Evolutionary conservation across 768 basidiomycete genomes (phyloP).

Genomic region (Russula sp.): DNA sequence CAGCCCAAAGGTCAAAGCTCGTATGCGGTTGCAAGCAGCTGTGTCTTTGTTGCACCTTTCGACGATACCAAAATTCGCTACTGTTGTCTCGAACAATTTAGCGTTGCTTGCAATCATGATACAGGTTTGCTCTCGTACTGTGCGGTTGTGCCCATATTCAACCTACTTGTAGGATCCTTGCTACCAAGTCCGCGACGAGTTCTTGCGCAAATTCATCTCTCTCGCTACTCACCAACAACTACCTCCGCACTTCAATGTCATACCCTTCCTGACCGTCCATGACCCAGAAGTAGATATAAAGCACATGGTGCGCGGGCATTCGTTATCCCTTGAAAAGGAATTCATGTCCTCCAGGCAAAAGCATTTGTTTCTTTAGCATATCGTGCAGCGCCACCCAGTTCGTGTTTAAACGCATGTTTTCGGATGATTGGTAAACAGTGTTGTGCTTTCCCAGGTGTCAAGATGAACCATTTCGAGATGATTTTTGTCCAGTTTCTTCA

Average conservation of each 20-base stretch:
- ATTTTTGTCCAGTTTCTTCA: conserved; percentile 85
- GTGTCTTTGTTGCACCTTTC: conserved; percentile 77
- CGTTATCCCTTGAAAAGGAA: not conserved
- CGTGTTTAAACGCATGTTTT: conserved; percentile 1
- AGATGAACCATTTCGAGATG: conserved; percentile 70
- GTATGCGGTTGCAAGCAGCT: conserved; percentile 81
- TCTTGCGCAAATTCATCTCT: conserved; percentile 69
- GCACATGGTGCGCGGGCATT: conserved; percentile 47
- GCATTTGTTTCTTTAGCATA: conserved; percentile 28
- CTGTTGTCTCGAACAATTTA: conserved; percentile 59
- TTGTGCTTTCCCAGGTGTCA: conserved; percentile 41
- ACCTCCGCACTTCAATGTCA: conserved; percentile 69
- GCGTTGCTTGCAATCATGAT: conserved; percentile 65
- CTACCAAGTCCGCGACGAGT: conserved; percentile 77
- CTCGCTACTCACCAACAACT: conserved; percentile 65
- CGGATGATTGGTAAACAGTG: not conserved
- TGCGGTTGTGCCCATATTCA: not conserved
- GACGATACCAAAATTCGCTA: conserved; percentile 54
- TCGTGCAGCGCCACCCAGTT: conserved; percentile 21
- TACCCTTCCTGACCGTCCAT: conserved; percentile 85
- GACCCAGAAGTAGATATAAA: conserved; percentile 88
- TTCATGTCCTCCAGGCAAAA: conserved; percentile 15
- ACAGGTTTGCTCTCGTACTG: conserved; percentile 52
- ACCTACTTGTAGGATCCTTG: conserved; percentile 65
- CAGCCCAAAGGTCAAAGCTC: conserved; percentile 63